phyloP scores from a whole-genome alignment of 73 alveolate genomes.

The Tetrahymena borealis region DNA sequence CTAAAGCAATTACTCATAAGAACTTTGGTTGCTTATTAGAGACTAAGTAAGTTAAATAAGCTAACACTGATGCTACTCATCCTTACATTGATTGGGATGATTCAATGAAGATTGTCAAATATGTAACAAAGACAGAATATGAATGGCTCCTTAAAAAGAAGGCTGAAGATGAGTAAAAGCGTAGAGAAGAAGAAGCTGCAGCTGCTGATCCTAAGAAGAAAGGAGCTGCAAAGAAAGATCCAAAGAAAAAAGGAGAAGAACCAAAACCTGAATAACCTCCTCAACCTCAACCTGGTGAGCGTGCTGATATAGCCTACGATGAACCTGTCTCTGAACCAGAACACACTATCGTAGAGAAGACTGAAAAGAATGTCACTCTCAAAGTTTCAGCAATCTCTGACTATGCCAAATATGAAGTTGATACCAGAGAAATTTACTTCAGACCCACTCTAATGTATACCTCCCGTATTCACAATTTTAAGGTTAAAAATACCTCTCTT shows the following conservation, averaged over 20 bases:
- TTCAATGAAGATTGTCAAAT: constrained; percentile 73
- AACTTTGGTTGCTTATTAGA: constrained; percentile 75
- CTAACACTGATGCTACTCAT: constrained; percentile 24
- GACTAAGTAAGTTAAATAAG: constrained; percentile 74
- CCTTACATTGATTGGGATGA: constrained; percentile 95
- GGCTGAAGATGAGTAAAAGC: constrained; percentile 89
- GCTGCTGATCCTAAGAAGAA: constrained; percentile 62
- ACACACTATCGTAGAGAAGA: constrained; percentile 70
- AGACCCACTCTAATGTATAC: constrained; percentile 96
- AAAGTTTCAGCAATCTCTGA: constrained; percentile 85
- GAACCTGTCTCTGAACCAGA: constrained; percentile 93
- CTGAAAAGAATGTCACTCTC: constrained; percentile 83
- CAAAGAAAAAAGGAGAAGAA: constrained; percentile 80
- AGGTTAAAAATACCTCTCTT: constrained; percentile 78
- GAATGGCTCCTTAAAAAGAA: constrained; percentile 81
- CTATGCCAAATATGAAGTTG: constrained; percentile 90
- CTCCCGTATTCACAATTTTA: constrained; percentile 85
- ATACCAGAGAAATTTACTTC: constrained; percentile 73
- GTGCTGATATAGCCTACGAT: constrained; percentile 83
- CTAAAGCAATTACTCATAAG: constrained; percentile 74
- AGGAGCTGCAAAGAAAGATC: constrained; percentile 66
- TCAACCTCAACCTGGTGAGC: constrained; percentile 66
- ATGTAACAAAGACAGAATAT: constrained; percentile 88
- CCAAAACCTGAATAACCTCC: constrained; percentile 22
- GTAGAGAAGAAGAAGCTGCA: constrained; percentile 93